Evolutionary conservation across 176 grass and related monocot genomes (phyloP).

Genomic region (Melocanna baccifera): DNA sequence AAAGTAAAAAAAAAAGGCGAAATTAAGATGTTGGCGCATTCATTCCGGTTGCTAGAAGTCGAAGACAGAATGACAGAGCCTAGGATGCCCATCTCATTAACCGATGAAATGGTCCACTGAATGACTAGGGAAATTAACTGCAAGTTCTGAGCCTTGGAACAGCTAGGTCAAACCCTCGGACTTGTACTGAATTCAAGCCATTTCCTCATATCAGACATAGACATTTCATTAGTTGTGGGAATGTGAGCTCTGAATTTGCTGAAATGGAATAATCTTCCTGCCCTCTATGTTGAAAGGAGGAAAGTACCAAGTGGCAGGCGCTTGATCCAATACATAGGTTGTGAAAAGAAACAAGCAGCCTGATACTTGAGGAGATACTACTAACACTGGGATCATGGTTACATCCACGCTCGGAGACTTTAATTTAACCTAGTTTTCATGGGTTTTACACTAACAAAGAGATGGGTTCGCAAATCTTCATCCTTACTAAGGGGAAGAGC

Average conservation of each 20-base stretch:
- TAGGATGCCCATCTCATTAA: neutral
- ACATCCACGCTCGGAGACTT: neutral
- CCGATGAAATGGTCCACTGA: conserved; percentile 37
- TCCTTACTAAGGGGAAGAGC: neutral
- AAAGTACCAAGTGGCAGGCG: conserved; percentile 15
- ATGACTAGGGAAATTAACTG: neutral
- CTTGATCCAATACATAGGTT: conserved; percentile 23
- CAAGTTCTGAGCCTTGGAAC: neutral
- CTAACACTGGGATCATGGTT: conserved; percentile 9
- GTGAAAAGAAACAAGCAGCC: neutral
- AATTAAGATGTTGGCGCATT: too few species aligned
- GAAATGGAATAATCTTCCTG: conserved; percentile 29
- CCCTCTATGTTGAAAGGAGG: conserved; percentile 5
- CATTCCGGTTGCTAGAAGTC: too few species aligned
- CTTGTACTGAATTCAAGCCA: neutral
- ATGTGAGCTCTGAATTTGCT: conserved; percentile 19
- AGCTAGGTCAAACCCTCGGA: conserved; percentile 15
- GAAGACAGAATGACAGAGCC: too few species aligned
- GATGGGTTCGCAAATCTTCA: neutral
- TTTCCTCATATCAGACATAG: neutral
- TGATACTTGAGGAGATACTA: neutral
- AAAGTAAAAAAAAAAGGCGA: too few species aligned
- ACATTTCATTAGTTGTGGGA: conserved; percentile 2
- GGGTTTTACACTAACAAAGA: neutral
- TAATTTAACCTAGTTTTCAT: neutral